Conservation (phyloP, 75 land plant species). For the Pinus tabuliformis region DNA sequence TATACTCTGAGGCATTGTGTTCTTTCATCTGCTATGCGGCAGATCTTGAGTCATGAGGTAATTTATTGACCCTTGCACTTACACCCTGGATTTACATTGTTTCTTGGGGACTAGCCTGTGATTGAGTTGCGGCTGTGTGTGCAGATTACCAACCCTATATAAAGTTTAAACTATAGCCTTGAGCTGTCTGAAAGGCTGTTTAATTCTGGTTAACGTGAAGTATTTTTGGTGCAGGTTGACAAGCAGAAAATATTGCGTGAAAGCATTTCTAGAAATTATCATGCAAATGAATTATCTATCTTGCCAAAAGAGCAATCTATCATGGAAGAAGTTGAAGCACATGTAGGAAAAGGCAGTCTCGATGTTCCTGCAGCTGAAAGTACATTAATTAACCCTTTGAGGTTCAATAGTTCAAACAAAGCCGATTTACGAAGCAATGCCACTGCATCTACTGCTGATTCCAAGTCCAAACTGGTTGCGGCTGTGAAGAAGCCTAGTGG, state of each 20-base stretch:
- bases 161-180: neutral
- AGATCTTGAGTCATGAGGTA: constrained; percentile 88
- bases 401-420: neutral
- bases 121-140: neutral
- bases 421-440: neutral
- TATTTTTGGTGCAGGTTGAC: constrained; percentile 40
- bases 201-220: neutral
- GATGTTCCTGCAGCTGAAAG: neutral
- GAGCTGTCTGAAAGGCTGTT: neutral
- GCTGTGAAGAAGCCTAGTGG: constrained; percentile 21
- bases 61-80: neutral
- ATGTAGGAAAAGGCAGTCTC: neutral
- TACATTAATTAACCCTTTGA: neutral
- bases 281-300: constrained; percentile 5
- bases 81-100: neutral
- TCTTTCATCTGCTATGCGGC: constrained; percentile 72
- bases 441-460: neutral
- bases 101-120: neutral
- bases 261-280: constrained; percentile 17
- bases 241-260: constrained; percentile 56
- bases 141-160: neutral
- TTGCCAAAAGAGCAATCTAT: neutral
- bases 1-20: constrained; percentile 33
- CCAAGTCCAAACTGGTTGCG: constrained; percentile 19
- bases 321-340: neutral